Conservation (phyloP, 176 grass and related monocot genomes). For the Sorghum bicolor region DNA sequence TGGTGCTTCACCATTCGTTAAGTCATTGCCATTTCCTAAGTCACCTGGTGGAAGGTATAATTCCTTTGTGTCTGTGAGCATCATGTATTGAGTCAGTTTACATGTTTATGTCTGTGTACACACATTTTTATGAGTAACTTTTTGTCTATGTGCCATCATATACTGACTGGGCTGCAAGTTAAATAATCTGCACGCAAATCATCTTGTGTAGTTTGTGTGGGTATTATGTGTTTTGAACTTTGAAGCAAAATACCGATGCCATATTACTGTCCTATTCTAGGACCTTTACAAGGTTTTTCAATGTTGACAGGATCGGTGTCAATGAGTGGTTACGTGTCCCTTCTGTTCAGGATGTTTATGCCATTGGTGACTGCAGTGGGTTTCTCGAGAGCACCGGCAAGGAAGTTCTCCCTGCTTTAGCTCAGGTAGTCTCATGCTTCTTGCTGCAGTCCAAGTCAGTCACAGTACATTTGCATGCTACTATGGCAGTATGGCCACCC, state of each 20-base stretch:
- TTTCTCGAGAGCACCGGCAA: constrained; percentile 84
- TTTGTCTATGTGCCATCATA: not conserved
- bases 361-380: constrained; percentile 92
- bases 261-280: not conserved
- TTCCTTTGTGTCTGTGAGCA: not conserved
- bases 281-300: not conserved
- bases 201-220: not conserved
- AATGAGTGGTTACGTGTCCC: constrained; percentile 91
- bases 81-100: not conserved
- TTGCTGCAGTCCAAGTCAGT: not conserved
- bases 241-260: not conserved
- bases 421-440: constrained; percentile 62
- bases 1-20: constrained; percentile 75
- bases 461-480: not conserved
- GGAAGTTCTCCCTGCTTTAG: constrained; percentile 80
- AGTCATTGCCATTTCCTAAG: constrained; percentile 74
- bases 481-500: not conserved
- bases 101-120: not conserved
- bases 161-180: not conserved
- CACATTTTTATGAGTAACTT: not conserved
- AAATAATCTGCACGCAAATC: not conserved
- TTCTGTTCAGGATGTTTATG: constrained; percentile 71
- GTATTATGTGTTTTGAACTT: not conserved
- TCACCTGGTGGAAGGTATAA: constrained; percentile 84
- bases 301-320: constrained; percentile 68